A percentile compares a stretch with the other conserved stretches of the same genome.
These are phyloP conservation scores for Kwoniella mangroviensis DNA, from an alignment of 768 basidiomycete genomes.

Conservation along the genomic window DNA sequence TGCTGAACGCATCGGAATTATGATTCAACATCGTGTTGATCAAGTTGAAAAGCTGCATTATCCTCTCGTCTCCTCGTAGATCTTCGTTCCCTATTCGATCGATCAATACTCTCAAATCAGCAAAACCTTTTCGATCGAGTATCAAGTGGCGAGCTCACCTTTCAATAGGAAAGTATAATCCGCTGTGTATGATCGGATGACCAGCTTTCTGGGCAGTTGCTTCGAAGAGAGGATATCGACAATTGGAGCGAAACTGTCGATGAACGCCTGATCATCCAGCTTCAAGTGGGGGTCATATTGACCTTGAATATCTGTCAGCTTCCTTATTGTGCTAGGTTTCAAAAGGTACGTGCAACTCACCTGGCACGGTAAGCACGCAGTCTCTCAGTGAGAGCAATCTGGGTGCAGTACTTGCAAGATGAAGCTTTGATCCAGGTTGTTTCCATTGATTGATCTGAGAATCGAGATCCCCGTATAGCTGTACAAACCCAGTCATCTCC, in stretches of 20 bases:
- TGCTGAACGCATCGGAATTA: slow-evolving; percentile 48
- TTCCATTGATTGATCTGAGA: slow-evolving; percentile 48
- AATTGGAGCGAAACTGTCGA: slow-evolving; percentile 44
- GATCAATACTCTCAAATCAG: not conserved
- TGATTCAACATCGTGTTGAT: slow-evolving; percentile 55
- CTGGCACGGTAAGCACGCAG: slow-evolving; percentile 54
- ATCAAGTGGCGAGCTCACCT: slow-evolving; percentile 28
- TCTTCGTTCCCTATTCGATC: slow-evolving; percentile 44
- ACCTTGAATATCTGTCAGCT: slow-evolving; percentile 23
- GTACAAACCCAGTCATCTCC: not conserved
- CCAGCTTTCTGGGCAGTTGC: slow-evolving; percentile 50
- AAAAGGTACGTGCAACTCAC: slow-evolving; percentile 26
- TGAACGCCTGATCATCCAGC: slow-evolving; percentile 54
- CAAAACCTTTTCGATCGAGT: not conserved
- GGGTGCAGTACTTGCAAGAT: slow-evolving; percentile 49
- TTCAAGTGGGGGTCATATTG: slow-evolving; percentile 50
- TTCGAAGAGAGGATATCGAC: slow-evolving; percentile 54
- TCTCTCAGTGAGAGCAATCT: slow-evolving; percentile 47
- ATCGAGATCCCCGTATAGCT: slow-evolving; percentile 53
- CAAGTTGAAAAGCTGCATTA: slow-evolving; percentile 57
- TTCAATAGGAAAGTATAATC: slow-evolving; percentile 55
- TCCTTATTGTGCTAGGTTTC: not conserved
- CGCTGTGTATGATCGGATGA: slow-evolving; percentile 41
- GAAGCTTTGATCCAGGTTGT: slow-evolving; percentile 46
- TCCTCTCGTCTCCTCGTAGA: slow-evolving; percentile 54